These are phyloP conservation scores for Nasturtium officinale DNA, from an alignment of 345 rosid genomes.

Conservation along the genomic window DNA sequence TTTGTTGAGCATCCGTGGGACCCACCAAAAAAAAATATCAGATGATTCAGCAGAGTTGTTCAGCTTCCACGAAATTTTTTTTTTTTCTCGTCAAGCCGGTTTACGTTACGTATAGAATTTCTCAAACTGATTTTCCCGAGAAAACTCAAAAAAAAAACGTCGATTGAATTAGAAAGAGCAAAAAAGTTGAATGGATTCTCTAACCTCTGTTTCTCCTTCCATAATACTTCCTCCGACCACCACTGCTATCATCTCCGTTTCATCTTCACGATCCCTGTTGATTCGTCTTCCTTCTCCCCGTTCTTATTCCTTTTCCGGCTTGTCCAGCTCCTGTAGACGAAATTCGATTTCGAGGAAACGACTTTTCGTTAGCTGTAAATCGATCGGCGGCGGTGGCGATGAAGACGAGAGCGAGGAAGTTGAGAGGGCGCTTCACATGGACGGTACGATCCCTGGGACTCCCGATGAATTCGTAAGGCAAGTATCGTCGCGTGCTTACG, in stretches of 20 bases:
- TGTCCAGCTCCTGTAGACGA: conserved; percentile 34
- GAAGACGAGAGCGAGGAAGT: conserved; percentile 62
- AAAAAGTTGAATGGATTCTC: conserved; percentile 59
- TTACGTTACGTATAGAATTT: conserved; percentile 39
- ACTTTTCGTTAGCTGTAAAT: conserved; percentile 46
- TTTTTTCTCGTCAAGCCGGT: conserved; percentile 28
- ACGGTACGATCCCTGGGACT: conserved; percentile 86
- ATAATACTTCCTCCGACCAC: conserved; percentile 66
- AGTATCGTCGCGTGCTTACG: conserved; percentile 96
- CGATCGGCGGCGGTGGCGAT: conserved; percentile 40
- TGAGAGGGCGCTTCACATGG: conserved; percentile 87
- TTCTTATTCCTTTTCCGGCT: conserved; percentile 37
- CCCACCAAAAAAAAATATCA: conserved; percentile 29
- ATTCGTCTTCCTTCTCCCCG: conserved; percentile 29
- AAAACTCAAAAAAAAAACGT: not conserved
- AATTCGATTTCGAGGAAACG: conserved; percentile 40
- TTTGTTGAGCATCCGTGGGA: not conserved
- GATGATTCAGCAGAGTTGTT: not conserved
- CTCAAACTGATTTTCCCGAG: conserved; percentile 31
- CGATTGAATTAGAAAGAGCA: not conserved
- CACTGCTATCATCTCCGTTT: conserved; percentile 42
- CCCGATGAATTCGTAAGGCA: conserved; percentile 79
- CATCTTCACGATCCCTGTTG: conserved; percentile 41
- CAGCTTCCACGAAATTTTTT: conserved; percentile 37
- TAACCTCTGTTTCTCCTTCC: conserved; percentile 73